Conservation (phyloP, 2,329 filamentous ascomycete genomes). For the Keithomyces neogunnii region DNA sequence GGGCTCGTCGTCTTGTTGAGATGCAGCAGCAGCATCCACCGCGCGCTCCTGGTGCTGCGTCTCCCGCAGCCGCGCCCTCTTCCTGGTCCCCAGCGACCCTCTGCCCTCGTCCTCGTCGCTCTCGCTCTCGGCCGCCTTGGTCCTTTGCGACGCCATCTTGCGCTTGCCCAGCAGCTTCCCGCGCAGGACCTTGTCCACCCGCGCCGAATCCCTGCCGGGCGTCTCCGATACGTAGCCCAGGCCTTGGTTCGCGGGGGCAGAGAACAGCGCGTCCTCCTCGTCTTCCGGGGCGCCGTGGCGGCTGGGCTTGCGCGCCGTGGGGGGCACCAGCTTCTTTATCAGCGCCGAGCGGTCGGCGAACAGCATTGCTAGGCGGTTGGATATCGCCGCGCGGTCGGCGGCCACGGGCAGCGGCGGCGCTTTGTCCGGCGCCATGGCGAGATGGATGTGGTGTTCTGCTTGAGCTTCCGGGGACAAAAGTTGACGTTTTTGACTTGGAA, state of each 20-base stretch:
- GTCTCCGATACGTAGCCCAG: conserved; percentile 29
- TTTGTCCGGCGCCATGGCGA: background rate
- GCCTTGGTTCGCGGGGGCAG: conserved; percentile 24
- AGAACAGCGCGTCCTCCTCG: background rate
- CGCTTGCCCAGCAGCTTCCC: conserved; percentile 20
- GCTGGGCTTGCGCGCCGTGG: background rate
- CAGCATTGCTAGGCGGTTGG: conserved; percentile 34
- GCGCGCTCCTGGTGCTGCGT: conserved; percentile 6
- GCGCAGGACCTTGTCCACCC: conserved; percentile 20
- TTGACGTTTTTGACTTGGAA: too few relatives aligned
- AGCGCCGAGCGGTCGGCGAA: conserved; percentile 20
- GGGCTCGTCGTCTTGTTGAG: background rate
- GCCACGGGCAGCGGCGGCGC: conserved; percentile 23
- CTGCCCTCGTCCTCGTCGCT: conserved; percentile 28
- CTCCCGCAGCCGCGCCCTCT: conserved; percentile 25
- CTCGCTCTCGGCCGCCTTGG: conserved; percentile 20
- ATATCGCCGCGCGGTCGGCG: conserved; percentile 27
- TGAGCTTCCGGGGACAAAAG: too few relatives aligned
- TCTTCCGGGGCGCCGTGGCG: background rate
- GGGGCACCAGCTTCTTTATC: conserved; percentile 1
- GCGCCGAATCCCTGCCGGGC: conserved; percentile 9
- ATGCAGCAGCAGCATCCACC: background rate
- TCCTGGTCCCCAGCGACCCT: conserved; percentile 29
- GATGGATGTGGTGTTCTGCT: too few relatives aligned
- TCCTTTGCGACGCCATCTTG: conserved; percentile 6